Percentiles rank a stretch among this genome's conserved stretches.
Evolutionary conservation across 2,329 filamentous ascomycete species (phyloP).

Genomic region (Leptosphaerulina australis): DNA sequence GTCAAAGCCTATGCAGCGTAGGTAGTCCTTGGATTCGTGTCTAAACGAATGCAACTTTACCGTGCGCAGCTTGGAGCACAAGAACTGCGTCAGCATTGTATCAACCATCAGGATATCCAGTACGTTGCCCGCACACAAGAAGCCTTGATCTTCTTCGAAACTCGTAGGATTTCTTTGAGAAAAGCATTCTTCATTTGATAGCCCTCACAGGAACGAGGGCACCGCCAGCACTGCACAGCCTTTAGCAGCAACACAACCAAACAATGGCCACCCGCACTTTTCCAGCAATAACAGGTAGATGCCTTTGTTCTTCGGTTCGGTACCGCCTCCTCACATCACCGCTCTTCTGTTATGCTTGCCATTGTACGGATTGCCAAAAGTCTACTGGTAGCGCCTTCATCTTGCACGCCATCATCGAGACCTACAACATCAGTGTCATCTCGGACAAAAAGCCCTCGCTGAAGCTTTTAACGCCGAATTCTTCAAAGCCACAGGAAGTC

Average conservation of each 20-base stretch:
- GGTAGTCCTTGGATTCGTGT: background rate
- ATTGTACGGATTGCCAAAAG: conserved; percentile 41
- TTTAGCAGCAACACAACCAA: background rate
- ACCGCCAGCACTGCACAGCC: background rate
- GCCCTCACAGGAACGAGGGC: background rate
- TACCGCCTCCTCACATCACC: conserved; percentile 39
- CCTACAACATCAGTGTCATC: conserved; percentile 28
- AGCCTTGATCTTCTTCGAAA: no score
- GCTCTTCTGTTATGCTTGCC: conserved; percentile 41
- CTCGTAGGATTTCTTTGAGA: no score
- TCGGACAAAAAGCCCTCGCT: conserved; percentile 22
- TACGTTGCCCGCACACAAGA: background rate
- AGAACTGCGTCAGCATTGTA: background rate
- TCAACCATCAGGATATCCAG: background rate
- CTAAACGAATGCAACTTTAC: background rate
- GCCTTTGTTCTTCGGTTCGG: conserved; percentile 30
- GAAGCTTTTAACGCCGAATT: background rate
- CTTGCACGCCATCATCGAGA: conserved; percentile 32
- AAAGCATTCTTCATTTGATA: no score
- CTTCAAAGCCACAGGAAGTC: background rate
- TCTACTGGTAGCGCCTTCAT: conserved; percentile 33
- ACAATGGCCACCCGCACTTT: conserved; percentile 29
- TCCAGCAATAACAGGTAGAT: conserved; percentile 39
- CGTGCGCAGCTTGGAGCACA: background rate
- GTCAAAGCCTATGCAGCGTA: background rate